Percentiles rank a stretch among this genome's conserved stretches.
Conservation (phyloP, 495 filamentous ascomycete species). For the Umbilicaria muhlenbergii region DNA sequence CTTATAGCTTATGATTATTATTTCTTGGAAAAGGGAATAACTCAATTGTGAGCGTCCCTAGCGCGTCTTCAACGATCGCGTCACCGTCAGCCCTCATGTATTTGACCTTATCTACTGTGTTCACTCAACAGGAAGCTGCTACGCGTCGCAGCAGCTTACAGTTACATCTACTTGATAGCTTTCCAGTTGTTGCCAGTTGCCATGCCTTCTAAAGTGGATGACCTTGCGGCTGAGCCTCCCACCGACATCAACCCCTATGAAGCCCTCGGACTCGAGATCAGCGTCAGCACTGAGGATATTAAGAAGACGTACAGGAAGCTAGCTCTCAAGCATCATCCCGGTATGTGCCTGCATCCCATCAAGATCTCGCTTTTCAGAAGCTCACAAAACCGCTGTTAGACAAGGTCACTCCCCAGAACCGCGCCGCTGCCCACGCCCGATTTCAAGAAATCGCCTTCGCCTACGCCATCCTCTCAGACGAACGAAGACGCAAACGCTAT, state of each 20-base stretch:
- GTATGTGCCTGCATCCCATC: conserved; percentile 26
- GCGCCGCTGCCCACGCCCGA: conserved; percentile 50
- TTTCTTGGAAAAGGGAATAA: no score
- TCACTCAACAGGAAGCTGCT: no score
- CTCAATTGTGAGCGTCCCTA: no score
- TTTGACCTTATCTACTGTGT: no score
- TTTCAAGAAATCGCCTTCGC: conserved; percentile 91
- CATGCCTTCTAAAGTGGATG: conserved; percentile 4
- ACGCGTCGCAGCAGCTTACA: no score
- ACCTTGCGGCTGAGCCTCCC: conserved; percentile 26
- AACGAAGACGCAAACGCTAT: conserved; percentile 61
- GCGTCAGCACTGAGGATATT: conserved; percentile 63
- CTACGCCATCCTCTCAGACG: conserved; percentile 80
- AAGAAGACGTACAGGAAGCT: conserved; percentile 93
- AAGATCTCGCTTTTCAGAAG: neutral
- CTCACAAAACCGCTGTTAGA: conserved; percentile 28
- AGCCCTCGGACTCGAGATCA: conserved; percentile 54
- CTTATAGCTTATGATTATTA: no score
- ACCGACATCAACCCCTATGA: conserved; percentile 71
- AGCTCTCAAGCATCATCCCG: conserved; percentile 79
- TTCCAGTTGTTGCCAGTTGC: no score
- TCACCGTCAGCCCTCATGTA: no score
- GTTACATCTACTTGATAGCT: no score
- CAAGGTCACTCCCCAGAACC: conserved; percentile 50
- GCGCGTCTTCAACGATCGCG: no score